Percentiles rank a stretch among this genome's conserved stretches.
phyloP scores from a whole-genome alignment of 2,329 filamentous ascomycete species.

The Aureobasidium sp. region DNA sequence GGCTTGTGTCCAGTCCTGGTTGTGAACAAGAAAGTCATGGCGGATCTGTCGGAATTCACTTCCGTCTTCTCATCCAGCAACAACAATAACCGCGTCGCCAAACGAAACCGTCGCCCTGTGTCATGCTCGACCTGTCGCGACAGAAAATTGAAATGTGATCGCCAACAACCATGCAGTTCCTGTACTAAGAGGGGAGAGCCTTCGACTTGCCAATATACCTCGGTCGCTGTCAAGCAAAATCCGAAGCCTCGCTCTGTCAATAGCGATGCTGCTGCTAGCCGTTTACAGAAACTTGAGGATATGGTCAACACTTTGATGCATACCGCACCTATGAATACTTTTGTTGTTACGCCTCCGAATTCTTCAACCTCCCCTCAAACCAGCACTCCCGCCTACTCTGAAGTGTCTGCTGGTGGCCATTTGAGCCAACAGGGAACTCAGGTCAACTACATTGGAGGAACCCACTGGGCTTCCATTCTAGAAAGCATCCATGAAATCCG shows the following conservation, averaged over 20 bases:
- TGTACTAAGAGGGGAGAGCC: constrained; percentile 1
- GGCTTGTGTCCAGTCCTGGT: neutral
- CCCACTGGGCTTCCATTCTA: constrained; percentile 12
- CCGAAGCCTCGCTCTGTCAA: neutral
- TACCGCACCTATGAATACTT: neutral
- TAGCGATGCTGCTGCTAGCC: neutral
- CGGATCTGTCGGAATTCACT: neutral
- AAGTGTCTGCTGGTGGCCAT: constrained; percentile 2
- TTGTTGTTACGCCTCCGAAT: neutral
- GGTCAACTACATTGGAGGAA: constrained; percentile 8
- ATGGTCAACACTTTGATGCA: constrained; percentile 13
- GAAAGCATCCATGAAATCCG: constrained; percentile 13
- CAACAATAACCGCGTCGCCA: neutral
- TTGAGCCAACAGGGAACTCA: constrained; percentile 1
- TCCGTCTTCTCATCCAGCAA: neutral
- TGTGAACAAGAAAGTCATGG: neutral
- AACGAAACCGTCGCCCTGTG: constrained; percentile 11
- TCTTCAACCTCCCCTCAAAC: neutral
- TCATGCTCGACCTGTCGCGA: constrained; percentile 5
- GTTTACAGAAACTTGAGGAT: constrained; percentile 12
- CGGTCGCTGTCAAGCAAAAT: neutral
- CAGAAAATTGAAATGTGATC: constrained; percentile 11
- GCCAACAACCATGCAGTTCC: constrained; percentile 2
- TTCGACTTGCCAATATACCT: neutral
- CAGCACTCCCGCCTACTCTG: neutral